A percentile compares a stretch with the other conserved stretches of the same genome.
phyloP scores from a whole-genome alignment of 768 basidiomycete genomes.

The Lyophyllum shimeji region DNA sequence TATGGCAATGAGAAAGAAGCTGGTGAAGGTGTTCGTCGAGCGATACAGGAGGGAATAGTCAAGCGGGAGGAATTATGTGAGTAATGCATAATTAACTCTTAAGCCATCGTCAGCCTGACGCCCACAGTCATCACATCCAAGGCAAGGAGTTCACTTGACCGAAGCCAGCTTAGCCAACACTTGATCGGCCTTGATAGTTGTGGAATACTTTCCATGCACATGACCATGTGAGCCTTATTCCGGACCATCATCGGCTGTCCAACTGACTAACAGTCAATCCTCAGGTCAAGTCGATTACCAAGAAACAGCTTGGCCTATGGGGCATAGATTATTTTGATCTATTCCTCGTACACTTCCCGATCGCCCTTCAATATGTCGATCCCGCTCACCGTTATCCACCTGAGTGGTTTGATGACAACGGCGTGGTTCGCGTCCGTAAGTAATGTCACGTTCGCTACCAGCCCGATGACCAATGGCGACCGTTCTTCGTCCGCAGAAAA shows the following conservation, averaged over 20 bases:
- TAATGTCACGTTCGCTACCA: neutral
- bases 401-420: slow-evolving; percentile 78
- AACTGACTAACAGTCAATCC: neutral
- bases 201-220: slow-evolving; percentile 90
- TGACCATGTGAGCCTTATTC: slow-evolving; percentile 56
- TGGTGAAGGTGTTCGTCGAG: slow-evolving; percentile 73
- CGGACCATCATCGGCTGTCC: neutral
- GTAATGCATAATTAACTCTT: slow-evolving; percentile 24
- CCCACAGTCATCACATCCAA: slow-evolving; percentile 79
- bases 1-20: slow-evolving; percentile 91
- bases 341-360: slow-evolving; percentile 84
- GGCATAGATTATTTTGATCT: slow-evolving; percentile 84
- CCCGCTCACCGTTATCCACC: slow-evolving; percentile 75
- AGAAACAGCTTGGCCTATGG: slow-evolving; percentile 76
- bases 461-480: neutral
- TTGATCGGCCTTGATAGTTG: slow-evolving; percentile 41
- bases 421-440: slow-evolving; percentile 64
- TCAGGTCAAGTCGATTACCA: slow-evolving; percentile 54
- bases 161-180: neutral
- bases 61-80: slow-evolving; percentile 86
- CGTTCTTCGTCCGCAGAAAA: slow-evolving; percentile 40
- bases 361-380: slow-evolving; percentile 80
- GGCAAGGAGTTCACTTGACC: slow-evolving; percentile 30
- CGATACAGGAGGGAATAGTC: slow-evolving; percentile 79
- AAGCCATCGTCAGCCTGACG: slow-evolving; percentile 1